phyloP scores from a whole-genome alignment of 1,284 basidiomycete genomes.

The Cutaneotrichosporon daszewskae region DNA sequence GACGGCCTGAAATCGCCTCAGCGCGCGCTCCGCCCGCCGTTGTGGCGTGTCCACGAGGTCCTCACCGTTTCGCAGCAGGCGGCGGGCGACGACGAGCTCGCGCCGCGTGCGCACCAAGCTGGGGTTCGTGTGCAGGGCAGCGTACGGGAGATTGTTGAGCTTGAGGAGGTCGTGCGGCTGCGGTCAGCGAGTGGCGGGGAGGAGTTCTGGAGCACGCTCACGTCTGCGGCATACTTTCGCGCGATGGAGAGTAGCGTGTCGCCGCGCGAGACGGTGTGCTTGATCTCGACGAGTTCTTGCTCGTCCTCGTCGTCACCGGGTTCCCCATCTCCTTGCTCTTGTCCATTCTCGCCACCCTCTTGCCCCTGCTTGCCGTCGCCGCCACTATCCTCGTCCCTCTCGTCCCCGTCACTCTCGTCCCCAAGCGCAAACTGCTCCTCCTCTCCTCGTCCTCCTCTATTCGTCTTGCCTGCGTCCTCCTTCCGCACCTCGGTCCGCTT shows the following conservation, averaged over 20 bases:
- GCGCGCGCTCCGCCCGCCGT: slow-evolving; percentile 20
- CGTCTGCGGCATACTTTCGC: slow-evolving; percentile 32
- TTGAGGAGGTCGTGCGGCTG: slow-evolving; percentile 33
- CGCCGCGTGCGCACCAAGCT: slow-evolving; percentile 19
- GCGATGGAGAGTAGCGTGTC: slow-evolving; percentile 35
- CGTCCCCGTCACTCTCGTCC: too few species aligned
- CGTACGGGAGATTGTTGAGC: slow-evolving; percentile 27
- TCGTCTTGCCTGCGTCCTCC: slow-evolving; percentile 1
- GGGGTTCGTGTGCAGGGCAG: slow-evolving; percentile 21
- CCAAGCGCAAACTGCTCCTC: too few species aligned
- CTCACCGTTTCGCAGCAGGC: slow-evolving; percentile 6
- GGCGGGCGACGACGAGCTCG: slow-evolving; percentile 10
- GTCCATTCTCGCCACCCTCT: not conserved
- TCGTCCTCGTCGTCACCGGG: slow-evolving; percentile 10
- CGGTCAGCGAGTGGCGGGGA: slow-evolving; percentile 18
- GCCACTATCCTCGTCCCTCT: too few species aligned
- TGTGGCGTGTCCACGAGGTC: slow-evolving; percentile 12
- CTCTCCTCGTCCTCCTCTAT: too few species aligned
- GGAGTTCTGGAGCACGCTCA: too few species aligned
- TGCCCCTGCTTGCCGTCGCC: not conserved
- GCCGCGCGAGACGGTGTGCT: slow-evolving; percentile 22
- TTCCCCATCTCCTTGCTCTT: not conserved
- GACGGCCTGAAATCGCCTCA: slow-evolving; percentile 42
- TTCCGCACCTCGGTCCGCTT: slow-evolving; percentile 23
- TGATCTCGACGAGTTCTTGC: slow-evolving; percentile 28